These are phyloP conservation scores for Magnusiomyces magnusii DNA, from an alignment of 1,139 yeast species.

Conservation along the genomic window DNA sequence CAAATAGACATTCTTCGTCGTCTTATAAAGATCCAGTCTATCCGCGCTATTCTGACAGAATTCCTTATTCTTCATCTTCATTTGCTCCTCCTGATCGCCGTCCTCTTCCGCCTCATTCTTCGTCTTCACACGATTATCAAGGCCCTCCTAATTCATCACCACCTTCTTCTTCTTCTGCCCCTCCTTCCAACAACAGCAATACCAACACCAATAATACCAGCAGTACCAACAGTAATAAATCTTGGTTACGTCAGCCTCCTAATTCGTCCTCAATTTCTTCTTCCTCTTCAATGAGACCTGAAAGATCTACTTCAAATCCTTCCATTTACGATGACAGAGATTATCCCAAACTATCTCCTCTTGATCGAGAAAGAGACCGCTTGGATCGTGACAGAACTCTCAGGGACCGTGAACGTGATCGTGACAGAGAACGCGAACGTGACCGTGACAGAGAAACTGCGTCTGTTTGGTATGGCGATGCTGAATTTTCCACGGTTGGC, in stretches of 20 bases:
- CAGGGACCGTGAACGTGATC: constrained; percentile 19
- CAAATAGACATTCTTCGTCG: not conserved
- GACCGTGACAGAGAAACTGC: constrained; percentile 19
- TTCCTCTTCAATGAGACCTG: not conserved
- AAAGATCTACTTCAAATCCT: not conserved
- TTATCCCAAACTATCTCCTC: not conserved
- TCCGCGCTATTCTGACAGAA: constrained; percentile 4
- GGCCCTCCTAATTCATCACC: not conserved
- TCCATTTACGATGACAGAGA: constrained; percentile 4
- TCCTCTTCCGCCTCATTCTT: not conserved
- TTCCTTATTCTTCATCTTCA: constrained; percentile 1
- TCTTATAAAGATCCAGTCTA: constrained; percentile 1
- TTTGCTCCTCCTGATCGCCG: constrained; percentile 4
- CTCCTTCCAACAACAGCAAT: too few relatives aligned
- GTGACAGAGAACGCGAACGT: constrained; percentile 18
- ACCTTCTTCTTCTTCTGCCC: not conserved
- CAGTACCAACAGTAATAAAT: too few relatives aligned
- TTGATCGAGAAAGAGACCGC: constrained; percentile 2
- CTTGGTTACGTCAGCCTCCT: too few relatives aligned
- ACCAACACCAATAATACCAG: too few relatives aligned
- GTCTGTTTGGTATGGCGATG: constrained; percentile 5
- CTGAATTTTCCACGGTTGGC: constrained; percentile 3
- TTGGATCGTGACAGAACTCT: constrained; percentile 20
- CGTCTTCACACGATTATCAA: not conserved
- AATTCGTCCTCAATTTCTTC: too few relatives aligned